phyloP scores from a whole-genome alignment of 768 basidiomycete genomes.

The Cystobasidium ongulense region DNA sequence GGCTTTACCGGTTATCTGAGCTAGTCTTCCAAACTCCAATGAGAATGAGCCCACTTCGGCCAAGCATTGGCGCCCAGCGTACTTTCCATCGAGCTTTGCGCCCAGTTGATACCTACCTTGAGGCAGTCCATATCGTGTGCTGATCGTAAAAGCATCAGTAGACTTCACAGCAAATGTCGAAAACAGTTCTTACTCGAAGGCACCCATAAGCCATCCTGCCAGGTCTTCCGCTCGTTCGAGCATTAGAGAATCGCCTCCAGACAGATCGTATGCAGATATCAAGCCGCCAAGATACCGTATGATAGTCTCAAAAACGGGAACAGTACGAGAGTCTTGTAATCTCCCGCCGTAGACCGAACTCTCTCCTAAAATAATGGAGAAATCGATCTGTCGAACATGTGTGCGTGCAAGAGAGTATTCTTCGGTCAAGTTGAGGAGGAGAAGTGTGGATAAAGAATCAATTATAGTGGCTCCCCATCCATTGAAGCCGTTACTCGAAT shows the following conservation, averaged over 20 bases:
- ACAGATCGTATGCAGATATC: conserved; percentile 48
- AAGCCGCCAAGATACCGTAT: conserved; percentile 49
- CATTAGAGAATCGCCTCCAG: conserved; percentile 45
- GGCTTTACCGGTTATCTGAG: conserved; percentile 45
- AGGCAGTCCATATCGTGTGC: conserved; percentile 11
- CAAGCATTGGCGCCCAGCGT: conserved; percentile 39
- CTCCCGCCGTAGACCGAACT: background rate
- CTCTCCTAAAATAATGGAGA: conserved; percentile 35
- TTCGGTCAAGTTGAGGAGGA: background rate
- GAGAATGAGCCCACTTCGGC: conserved; percentile 48
- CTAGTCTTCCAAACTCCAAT: conserved; percentile 47
- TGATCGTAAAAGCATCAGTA: background rate
- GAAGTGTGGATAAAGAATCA: conserved; percentile 33
- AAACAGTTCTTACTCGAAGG: conserved; percentile 40
- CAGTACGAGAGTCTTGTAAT: background rate
- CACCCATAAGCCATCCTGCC: conserved; percentile 44
- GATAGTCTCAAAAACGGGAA: conserved; percentile 48
- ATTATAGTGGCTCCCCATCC: conserved; percentile 44
- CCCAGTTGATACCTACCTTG: conserved; percentile 5
- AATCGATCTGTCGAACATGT: conserved; percentile 42
- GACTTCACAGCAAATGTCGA: background rate
- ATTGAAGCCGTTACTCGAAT: conserved; percentile 37
- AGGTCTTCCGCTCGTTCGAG: conserved; percentile 47
- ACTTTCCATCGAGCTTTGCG: conserved; percentile 13
- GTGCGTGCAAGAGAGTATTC: conserved; percentile 42